phyloP scores from a whole-genome alignment of 331 rosid species.

The Prunus yedoensis region DNA sequence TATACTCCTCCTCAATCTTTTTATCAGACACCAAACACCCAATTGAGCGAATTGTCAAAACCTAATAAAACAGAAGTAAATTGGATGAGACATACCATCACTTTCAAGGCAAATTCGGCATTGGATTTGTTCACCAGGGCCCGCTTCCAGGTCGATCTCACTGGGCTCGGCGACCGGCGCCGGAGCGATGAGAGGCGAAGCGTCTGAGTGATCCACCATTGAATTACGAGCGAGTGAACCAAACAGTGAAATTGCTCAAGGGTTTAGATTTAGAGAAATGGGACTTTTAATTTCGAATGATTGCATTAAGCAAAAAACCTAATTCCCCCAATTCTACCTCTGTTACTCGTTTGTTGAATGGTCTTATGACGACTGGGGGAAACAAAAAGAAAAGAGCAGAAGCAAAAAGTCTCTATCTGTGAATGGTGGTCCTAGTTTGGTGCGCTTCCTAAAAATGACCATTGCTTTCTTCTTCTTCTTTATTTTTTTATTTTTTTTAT shows the following conservation, averaged over 20 bases:
- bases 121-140: conserved; percentile 93
- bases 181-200: conserved; percentile 79
- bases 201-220: conserved; percentile 79
- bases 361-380: neutral
- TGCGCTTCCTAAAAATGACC: neutral
- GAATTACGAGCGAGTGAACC: neutral
- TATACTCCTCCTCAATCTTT: neutral
- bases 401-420: neutral
- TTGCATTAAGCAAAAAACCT: conserved; percentile 27
- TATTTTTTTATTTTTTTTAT: too few relatives aligned
- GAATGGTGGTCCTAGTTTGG: neutral
- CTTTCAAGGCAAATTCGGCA: conserved; percentile 99
- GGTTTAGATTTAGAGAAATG: too few relatives aligned
- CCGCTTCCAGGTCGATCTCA: conserved; percentile 98
- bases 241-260: too few relatives aligned
- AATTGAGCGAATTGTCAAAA: conserved; percentile 19
- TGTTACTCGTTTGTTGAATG: neutral
- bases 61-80: conserved; percentile 4
- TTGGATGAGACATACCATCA: conserved; percentile 55
- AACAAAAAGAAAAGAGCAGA: neutral
- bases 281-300: too few relatives aligned
- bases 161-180: conserved; percentile 47
- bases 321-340: neutral
- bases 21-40: neutral
- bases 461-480: neutral